Conservation (phyloP, 2,329 filamentous ascomycete species). For the Colletotrichum sp. region DNA sequence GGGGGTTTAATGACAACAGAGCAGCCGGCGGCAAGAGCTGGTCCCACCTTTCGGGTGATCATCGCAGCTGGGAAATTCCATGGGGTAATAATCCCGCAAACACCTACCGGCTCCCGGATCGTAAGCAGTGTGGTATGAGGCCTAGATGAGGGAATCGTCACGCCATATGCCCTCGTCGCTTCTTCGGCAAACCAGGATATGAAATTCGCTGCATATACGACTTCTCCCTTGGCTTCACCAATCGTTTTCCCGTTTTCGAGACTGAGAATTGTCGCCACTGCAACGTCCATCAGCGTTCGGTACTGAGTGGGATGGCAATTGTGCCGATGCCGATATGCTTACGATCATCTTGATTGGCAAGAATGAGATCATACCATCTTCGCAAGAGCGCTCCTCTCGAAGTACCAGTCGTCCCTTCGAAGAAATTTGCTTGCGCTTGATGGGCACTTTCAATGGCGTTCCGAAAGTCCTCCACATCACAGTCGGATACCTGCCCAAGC, state of each 20-base stretch:
- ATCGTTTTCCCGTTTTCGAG: constrained; percentile 63
- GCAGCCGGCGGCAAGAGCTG: constrained; percentile 71
- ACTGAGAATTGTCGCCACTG: constrained; percentile 39
- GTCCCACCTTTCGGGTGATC: constrained; percentile 48
- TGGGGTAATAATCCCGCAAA: constrained; percentile 71
- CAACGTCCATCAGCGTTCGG: background rate
- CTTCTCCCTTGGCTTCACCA: constrained; percentile 56
- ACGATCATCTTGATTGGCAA: constrained; percentile 35
- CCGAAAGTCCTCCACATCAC: constrained; percentile 28
- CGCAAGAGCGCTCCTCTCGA: constrained; percentile 37
- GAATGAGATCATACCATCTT: constrained; percentile 40
- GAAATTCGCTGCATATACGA: constrained; percentile 60
- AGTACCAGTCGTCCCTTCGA: constrained; percentile 40
- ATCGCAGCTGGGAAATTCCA: constrained; percentile 67
- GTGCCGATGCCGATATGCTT: background rate
- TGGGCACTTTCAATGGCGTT: constrained; percentile 41
- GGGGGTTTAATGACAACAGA: constrained; percentile 74
- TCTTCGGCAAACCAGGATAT: constrained; percentile 63
- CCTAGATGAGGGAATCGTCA: constrained; percentile 47
- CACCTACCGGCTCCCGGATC: constrained; percentile 66
- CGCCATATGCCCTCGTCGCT: constrained; percentile 60
- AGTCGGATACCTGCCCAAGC: constrained; percentile 56
- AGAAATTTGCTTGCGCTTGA: constrained; percentile 38
- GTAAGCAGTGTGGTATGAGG: constrained; percentile 65
- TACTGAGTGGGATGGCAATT: background rate